Percentiles rank a stretch among this genome's conserved stretches.
Evolutionary conservation across 352 stramenopile genomes (phyloP).

Genomic region (Phytophthora hybrid): DNA sequence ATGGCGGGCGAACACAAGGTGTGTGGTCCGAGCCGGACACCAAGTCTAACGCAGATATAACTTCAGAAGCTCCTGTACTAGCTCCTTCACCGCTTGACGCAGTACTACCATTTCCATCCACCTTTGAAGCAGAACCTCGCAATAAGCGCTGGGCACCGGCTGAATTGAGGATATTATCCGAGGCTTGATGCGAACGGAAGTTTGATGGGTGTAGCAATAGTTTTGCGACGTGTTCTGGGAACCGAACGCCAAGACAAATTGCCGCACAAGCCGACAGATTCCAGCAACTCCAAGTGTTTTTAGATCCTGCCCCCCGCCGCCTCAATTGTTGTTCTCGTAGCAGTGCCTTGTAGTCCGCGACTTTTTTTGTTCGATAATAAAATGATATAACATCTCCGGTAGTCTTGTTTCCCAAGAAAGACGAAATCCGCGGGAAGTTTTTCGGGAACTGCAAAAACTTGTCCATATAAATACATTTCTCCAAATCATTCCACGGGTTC

Average conservation of each 20-base stretch:
- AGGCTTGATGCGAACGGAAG: slow-evolving; percentile 88
- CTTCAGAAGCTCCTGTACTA: slow-evolving; percentile 9
- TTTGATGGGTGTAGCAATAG: slow-evolving; percentile 82
- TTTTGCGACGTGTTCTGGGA: slow-evolving; percentile 71
- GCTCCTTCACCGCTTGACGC: not conserved
- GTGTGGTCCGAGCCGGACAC: slow-evolving; percentile 48
- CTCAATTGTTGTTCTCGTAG: slow-evolving; percentile 90
- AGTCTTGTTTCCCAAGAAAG: slow-evolving; percentile 95
- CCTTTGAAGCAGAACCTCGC: slow-evolving; percentile 27
- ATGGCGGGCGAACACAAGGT: slow-evolving; percentile 22
- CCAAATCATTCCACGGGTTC: slow-evolving; percentile 98
- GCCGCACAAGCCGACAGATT: slow-evolving; percentile 83
- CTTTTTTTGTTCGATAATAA: slow-evolving; percentile 99
- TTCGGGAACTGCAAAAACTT: slow-evolving; percentile 99
- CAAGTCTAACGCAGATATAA: slow-evolving; percentile 38
- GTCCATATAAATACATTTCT: slow-evolving; percentile 99
- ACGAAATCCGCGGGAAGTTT: slow-evolving; percentile 98
- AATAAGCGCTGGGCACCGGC: slow-evolving; percentile 68
- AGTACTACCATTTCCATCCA: slow-evolving; percentile 8
- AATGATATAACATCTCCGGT: slow-evolving; percentile 97
- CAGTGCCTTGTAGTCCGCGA: slow-evolving; percentile 97
- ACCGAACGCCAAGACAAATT: slow-evolving; percentile 86
- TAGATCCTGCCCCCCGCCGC: slow-evolving; percentile 81
- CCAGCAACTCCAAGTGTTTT: slow-evolving; percentile 93
- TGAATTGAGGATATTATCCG: slow-evolving; percentile 87